These are phyloP conservation scores for Tetrapisispora fleetii DNA, from an alignment of 805 yeast genomes.

Conservation along the genomic window DNA sequence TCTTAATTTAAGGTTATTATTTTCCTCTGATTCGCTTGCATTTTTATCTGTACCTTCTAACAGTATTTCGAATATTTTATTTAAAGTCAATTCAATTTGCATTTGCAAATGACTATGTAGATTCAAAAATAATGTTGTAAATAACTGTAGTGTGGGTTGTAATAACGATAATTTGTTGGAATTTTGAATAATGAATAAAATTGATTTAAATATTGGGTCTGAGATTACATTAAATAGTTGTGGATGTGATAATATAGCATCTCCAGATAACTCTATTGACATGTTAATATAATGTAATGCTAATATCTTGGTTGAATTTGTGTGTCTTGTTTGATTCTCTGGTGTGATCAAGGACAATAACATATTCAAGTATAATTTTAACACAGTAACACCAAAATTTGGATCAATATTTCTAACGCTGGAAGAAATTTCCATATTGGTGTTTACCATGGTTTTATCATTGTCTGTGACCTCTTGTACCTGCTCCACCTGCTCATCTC, in stretches of 20 bases:
- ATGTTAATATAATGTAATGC: slow-evolving; percentile 68
- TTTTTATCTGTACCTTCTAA: slow-evolving; percentile 10
- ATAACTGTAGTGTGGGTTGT: slow-evolving; percentile 65
- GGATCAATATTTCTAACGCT: neutral
- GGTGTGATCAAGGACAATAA: slow-evolving; percentile 76
- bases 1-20: slow-evolving; percentile 15
- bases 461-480: neutral
- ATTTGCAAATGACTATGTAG: slow-evolving; percentile 57
- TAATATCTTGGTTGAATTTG: slow-evolving; percentile 77
- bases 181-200: slow-evolving; percentile 68
- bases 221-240: slow-evolving; percentile 58
- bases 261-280: slow-evolving; percentile 76
- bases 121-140: slow-evolving; percentile 60
- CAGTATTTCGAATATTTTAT: slow-evolving; percentile 52
- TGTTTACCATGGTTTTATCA: slow-evolving; percentile 1
- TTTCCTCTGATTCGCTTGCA: slow-evolving; percentile 7
- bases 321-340: slow-evolving; percentile 70
- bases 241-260: slow-evolving; percentile 47
- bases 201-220: slow-evolving; percentile 76
- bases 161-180: slow-evolving; percentile 61
- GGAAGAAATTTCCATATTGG: slow-evolving; percentile 11
- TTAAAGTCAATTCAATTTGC: slow-evolving; percentile 69
- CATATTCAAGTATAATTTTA: slow-evolving; percentile 66
- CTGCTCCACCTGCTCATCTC: neutral
- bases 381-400: slow-evolving; percentile 64